phyloP scores from a whole-genome alignment of 2,329 filamentous ascomycete species.

The Talaromyces piceae region DNA sequence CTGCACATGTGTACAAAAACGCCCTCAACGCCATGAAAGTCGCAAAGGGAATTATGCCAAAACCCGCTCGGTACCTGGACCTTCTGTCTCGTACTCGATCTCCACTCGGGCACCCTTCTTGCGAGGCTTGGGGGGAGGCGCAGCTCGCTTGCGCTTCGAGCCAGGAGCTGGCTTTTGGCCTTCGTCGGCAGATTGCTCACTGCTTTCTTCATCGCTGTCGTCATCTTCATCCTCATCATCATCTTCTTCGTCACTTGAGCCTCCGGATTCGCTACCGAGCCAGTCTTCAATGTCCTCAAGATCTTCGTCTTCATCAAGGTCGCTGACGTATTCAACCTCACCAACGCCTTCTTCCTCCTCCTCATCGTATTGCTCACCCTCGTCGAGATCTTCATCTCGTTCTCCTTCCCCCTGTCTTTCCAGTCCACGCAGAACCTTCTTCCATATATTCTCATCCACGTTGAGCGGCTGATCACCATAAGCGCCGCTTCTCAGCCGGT shows the following conservation, averaged over 20 bases:
- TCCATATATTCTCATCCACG: conserved; percentile 92
- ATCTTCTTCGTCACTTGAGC: conserved; percentile 43
- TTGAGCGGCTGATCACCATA: conserved; percentile 94
- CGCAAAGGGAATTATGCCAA: conserved; percentile 27
- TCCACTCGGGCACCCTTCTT: conserved; percentile 61
- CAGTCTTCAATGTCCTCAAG: conserved; percentile 96
- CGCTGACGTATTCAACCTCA: conserved; percentile 86
- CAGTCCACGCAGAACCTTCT: conserved; percentile 85
- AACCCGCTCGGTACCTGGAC: conserved; percentile 46
- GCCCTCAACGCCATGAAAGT: conserved; percentile 9
- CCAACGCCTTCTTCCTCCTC: conserved; percentile 66
- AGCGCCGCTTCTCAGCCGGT: conserved; percentile 80
- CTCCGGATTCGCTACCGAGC: conserved; percentile 64
- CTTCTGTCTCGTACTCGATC: conserved; percentile 72
- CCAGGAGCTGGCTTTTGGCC: conserved; percentile 38
- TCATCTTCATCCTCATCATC: conserved; percentile 54
- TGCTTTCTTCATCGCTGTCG: conserved; percentile 50
- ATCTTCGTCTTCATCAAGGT: conserved; percentile 69
- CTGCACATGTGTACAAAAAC: conserved; percentile 2
- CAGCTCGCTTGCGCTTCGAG: conserved; percentile 51
- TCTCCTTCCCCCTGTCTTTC: conserved; percentile 79
- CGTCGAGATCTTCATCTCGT: conserved; percentile 80
- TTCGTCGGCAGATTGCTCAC: conserved; percentile 47
- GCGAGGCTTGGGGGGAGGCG: conserved; percentile 46
- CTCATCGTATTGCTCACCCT: conserved; percentile 73